Evolutionary conservation across 176 grass and related monocot species (phyloP), one percentile per base, ranked within the genome.

Genomic region (Oryza glumipatula): DNA sequence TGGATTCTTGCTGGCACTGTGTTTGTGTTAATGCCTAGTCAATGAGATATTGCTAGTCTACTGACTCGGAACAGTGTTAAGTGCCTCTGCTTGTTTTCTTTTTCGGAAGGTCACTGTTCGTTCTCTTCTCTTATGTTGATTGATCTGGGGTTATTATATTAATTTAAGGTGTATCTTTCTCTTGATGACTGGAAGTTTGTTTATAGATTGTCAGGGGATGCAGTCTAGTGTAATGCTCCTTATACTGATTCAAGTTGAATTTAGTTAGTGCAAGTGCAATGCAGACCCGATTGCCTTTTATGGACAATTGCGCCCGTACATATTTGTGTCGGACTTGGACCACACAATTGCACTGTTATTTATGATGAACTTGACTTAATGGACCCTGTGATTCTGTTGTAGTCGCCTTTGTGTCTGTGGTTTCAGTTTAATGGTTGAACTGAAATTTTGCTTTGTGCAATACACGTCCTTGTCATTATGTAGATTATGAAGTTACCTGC

Each of bases 281-380:
- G 22, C 41, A 13, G 24, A n/a, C 65, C 6, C 16, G 19, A 19
- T 52, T 36, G 41, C 5, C 38, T 32, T 49, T 68, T 68, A 46
- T 51, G 65, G 65, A 33, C 28, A 35, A 8, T 15, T 16, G 38
- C 67, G 65, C 16, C 67, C 19, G 47, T 30, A 32, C 45, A 48
- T 46, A 79, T 67, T 16, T 16, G 30, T 35, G 51, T 16, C 21
- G 30, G 28, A 51, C 65, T 28, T 80, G 65, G 78, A 80, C 65
- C 65, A 68, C 77, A 68, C 24, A 36, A 36, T 49, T 36, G 24
- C 15, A 26, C 21, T 68, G 9, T 68, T 80, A 9, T 79, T 17
- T 22, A 47, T 52, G 17, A 11, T 38, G 54, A 56, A 56, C 28
- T 67, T 80, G 78, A 80, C 45, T 49, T 43, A 51, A 15, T 51